A percentile compares a stretch with the other conserved stretches of the same genome.
These are phyloP conservation scores for Neocallimastix lanati DNA, from an alignment of 192 early-diverging fungal species.

Conservation along the genomic window DNA sequence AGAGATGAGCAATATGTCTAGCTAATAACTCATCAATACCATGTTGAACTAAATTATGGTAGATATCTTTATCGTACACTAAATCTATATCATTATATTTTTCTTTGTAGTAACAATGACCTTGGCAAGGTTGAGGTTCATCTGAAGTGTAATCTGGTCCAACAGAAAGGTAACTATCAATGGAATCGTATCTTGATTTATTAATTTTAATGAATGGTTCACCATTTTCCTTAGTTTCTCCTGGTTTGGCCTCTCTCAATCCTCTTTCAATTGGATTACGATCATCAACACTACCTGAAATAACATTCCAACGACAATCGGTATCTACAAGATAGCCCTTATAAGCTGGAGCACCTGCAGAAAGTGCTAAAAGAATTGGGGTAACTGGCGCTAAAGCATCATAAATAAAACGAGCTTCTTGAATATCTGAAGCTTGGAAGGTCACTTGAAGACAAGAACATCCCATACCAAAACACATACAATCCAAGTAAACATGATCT, in stretches of 20 bases:
- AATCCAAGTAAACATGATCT: conserved; percentile 94
- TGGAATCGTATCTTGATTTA: conserved; percentile 92
- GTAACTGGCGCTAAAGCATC: conserved; percentile 83
- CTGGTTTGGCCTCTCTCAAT: conserved; percentile 20
- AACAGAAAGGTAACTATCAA: conserved; percentile 64
- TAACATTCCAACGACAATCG: conserved; percentile 95
- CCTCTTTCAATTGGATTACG: conserved; percentile 82
- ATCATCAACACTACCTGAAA: conserved; percentile 82
- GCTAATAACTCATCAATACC: conserved; percentile 72
- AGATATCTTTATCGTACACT: conserved; percentile 62
- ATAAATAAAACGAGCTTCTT: conserved; percentile 83
- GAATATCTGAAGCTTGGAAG: conserved; percentile 83
- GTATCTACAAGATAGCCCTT: conserved; percentile 88
- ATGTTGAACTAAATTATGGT: conserved; percentile 42
- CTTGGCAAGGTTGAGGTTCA: conserved; percentile 6
- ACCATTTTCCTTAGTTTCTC: neutral
- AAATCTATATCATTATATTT: conserved; percentile 86
- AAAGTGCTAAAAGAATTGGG: conserved; percentile 74
- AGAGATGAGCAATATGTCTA: conserved; percentile 65
- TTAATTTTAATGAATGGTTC: conserved; percentile 25
- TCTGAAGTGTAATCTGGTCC: conserved; percentile 31
- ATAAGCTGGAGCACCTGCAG: conserved; percentile 80
- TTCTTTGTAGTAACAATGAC: conserved; percentile 39
- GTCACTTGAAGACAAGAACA: conserved; percentile 96
- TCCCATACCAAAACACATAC: conserved; percentile 98